phyloP scores from a whole-genome alignment of 176 grass and related monocot genomes.

The Dendrocalamus sinicus region DNA sequence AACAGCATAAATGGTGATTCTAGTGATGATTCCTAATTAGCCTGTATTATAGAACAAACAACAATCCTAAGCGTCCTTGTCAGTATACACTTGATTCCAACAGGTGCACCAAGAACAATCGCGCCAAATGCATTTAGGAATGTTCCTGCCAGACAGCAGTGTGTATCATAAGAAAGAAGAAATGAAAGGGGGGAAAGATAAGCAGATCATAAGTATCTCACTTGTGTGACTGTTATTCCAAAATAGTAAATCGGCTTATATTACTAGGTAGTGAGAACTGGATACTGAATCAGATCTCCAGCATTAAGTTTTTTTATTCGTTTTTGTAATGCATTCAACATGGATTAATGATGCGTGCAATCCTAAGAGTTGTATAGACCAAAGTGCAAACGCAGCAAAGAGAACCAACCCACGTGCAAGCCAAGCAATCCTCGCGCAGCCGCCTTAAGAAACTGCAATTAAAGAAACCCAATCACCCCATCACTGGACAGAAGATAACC shows the following conservation, averaged over 20 bases:
- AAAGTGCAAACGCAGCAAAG: conserved; percentile 12
- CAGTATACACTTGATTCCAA: conserved; percentile 57
- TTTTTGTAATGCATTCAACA: not conserved
- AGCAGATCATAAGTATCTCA: not conserved
- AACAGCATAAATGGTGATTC: not conserved
- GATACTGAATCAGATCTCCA: not conserved
- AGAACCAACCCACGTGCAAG: conserved; percentile 65
- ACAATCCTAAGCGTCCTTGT: not conserved
- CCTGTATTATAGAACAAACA: not conserved
- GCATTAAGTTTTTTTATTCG: not conserved
- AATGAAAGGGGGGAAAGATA: not conserved
- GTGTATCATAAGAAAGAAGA: conserved; percentile 23
- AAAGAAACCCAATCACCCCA: conserved; percentile 30
- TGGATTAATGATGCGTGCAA: not conserved
- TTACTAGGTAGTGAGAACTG: not conserved
- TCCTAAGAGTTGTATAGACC: not conserved
- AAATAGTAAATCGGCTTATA: not conserved
- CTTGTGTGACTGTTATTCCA: not conserved
- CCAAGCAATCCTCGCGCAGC: conserved; percentile 56
- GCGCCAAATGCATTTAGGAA: conserved; percentile 92
- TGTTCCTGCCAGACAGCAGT: conserved; percentile 55
- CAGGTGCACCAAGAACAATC: conserved; percentile 86
- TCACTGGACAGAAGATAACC: not conserved
- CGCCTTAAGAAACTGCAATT: conserved; percentile 71
- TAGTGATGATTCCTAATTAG: not conserved